Conservation (phyloP, 495 filamentous ascomycete genomes). For the Neurospora sp. region DNA sequence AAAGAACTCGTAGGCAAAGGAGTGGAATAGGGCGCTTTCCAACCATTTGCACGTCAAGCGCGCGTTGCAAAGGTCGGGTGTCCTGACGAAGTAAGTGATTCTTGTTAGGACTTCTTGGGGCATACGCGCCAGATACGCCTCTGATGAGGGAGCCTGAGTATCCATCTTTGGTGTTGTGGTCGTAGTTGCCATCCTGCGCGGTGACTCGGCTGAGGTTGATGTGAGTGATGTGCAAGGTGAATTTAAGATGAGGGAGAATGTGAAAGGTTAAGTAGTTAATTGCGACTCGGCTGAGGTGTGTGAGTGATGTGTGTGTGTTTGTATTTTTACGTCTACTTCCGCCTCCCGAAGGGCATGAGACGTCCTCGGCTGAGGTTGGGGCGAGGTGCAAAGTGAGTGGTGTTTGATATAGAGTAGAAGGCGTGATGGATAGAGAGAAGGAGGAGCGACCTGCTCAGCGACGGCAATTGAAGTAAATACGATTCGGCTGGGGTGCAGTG, state of each 20-base stretch:
- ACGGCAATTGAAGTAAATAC: neutral
- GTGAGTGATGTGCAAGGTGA: neutral
- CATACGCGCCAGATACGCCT: conserved; percentile 12
- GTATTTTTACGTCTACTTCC: too few relatives aligned
- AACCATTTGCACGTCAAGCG: conserved; percentile 35
- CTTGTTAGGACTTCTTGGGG: conserved; percentile 32
- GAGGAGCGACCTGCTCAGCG: neutral
- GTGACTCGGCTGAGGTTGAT: neutral
- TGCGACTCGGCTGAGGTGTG: neutral
- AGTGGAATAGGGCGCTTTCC: conserved; percentile 32
- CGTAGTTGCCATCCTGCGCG: neutral
- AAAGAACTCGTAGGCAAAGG: conserved; percentile 46
- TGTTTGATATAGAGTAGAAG: neutral
- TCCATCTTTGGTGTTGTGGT: neutral
- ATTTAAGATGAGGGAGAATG: neutral
- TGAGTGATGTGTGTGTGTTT: too few relatives aligned
- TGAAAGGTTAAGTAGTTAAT: neutral
- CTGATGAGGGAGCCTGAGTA: neutral
- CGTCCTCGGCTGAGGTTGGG: neutral
- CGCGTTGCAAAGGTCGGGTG: conserved; percentile 34
- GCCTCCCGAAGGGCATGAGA: too few relatives aligned
- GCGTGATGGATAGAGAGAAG: neutral
- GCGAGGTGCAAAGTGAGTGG: neutral
- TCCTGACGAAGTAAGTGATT: conserved; percentile 33
- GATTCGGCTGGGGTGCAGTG: neutral